Base-by-base conservation (phyloP, 2,329 filamentous ascomycete genomes). In the Lizonia empirigonia region DNA sequence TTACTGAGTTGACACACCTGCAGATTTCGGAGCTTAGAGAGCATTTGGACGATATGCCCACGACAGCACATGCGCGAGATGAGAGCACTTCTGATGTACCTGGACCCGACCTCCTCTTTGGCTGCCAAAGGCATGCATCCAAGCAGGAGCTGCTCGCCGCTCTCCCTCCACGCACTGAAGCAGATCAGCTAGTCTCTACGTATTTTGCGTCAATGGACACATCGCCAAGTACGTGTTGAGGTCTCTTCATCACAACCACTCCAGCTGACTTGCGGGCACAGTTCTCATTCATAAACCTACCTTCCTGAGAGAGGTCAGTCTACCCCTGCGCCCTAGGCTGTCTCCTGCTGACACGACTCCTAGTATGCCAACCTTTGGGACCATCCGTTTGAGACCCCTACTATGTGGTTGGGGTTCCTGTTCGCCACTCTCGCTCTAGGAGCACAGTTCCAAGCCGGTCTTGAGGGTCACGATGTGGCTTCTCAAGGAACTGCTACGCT, bases 281-380 rank as follows among this genome's bases (percentile, higher is more conserved):
- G 67, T 51, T 9, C 29, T 70, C n/a, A 32, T 71, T 15, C 69
- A 72, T 27, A 63, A 55, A 40, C 64, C 67, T 5, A 70, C 66
- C 2, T 70, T 69, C 37, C 34, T 64, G 19, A 60, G 56, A 33
- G 60, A 67, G 50, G 65, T 65, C 30, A 50, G 60, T 34, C n/a
- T 8, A 4, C 4, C 6, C 7, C 2, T 5, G 2, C 15, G 5
- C n/a, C 7, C 7, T 18, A 20, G 12, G 9, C 3, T 4, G 12
- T 15, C 7, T 23, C 7, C 6, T 18, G n/a, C 53, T 63, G 26
- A 65, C 33, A 7, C 9, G 4, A 3, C 22, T 26, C 13, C 6
- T 38, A 78, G 72, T 79, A 79, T 44, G 68, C 74, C 22, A 39
- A 56, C 2, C 79, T 80, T 54, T 80, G 77, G 77, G 44, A 53